Evolutionary conservation across 495 filamentous ascomycete species (phyloP), one percentile per base, ranked within the genome.

Genomic region (Elasticomyces elasticus): DNA sequence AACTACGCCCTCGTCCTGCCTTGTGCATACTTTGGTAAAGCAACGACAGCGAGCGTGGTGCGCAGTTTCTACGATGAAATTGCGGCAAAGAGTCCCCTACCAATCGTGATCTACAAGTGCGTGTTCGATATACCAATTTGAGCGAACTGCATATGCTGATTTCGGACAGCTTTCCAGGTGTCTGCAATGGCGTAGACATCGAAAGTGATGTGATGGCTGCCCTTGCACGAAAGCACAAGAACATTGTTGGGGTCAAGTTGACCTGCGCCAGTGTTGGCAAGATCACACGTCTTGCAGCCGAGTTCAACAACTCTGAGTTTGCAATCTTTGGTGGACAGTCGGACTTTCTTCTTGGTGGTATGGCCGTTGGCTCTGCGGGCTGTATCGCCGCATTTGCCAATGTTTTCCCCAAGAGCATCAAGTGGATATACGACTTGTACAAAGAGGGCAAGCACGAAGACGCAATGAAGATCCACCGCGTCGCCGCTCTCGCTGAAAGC

Each of bases 231-330:
- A 49, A 62, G 13, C 71, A 79, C 40, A 58, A 68, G 9, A 80
- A 79, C 43, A 74, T 80, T 27, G 78, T 79, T 1, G 84, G 84
- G 33, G 78, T 83, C 4, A 87, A 87, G 59, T 65, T 88, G 42
- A 85, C 82, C 19, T 86, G 82, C 60, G 84, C 78, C 1, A 79
- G 74, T 38, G 82, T 86, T 28, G 84, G 78, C 28, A 87, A 87
- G 58, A 77, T 81, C 60, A 77, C 77, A 17, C 70, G 79, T 7
- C 64, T 81, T 0, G 67, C 80, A 5, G 79, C 74, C 38, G 72
- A 74, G 15, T 77, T 86, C 52, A 64, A 71, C 0, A 58, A 71
- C 0, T 69, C 74, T 3, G 69, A 74, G 11, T 87, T 88, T 62
- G 76, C 77, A 0, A 75, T 81, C 3, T 86, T 79, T 65, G 82